These are phyloP conservation scores for Melampsora americana DNA, from an alignment of 1,284 basidiomycete species.

Conservation along the genomic window DNA sequence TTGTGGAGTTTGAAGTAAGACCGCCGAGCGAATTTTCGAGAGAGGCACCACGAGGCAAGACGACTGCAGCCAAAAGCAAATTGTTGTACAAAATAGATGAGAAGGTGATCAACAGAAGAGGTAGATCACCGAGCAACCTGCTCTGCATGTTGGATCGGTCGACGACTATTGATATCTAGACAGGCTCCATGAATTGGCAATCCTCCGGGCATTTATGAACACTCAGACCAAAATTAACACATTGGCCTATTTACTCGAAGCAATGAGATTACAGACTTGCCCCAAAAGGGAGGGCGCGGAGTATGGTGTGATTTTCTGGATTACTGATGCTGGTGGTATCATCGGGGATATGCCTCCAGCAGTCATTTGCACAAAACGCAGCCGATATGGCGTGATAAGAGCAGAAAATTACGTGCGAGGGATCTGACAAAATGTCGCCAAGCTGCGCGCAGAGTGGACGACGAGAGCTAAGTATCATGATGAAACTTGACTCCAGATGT, in stretches of 20 bases:
- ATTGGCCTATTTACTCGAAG: too few species aligned
- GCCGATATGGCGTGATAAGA: slow-evolving; percentile 2
- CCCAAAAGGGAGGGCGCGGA: too few species aligned
- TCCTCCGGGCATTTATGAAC: too few species aligned
- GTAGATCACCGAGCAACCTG: background rate
- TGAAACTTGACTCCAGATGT: background rate
- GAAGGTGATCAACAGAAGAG: background rate
- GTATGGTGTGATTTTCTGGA: too few species aligned
- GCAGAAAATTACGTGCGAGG: background rate
- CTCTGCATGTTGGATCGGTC: slow-evolving; percentile 7
- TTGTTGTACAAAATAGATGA: background rate
- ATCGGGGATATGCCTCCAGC: background rate
- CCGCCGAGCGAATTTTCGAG: background rate
- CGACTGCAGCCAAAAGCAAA: background rate
- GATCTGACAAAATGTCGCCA: too few species aligned
- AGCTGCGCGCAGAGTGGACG: too few species aligned
- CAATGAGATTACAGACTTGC: too few species aligned
- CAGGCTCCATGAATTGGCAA: too few species aligned
- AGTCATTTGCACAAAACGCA: slow-evolving; percentile 6
- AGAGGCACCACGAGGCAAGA: background rate
- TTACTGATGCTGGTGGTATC: background rate
- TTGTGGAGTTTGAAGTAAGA: background rate
- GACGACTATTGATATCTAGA: too few species aligned
- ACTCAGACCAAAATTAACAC: too few species aligned
- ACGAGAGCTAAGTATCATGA: background rate